Evolutionary conservation across 1,139 yeast genomes (phyloP).

Genomic region (Nakaseomyces bracarensis): DNA sequence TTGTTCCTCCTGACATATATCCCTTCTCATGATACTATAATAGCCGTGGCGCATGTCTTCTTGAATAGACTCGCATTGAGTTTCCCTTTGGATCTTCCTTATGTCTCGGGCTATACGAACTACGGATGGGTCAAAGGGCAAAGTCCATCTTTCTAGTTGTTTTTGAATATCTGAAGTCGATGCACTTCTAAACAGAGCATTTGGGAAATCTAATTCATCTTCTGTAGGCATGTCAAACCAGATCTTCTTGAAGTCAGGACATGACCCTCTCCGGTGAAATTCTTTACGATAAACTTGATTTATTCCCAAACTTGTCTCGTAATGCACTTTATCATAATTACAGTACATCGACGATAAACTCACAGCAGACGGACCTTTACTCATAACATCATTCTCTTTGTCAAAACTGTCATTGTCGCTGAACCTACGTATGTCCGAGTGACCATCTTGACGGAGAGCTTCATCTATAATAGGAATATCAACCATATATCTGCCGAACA

Average conservation of each 20-base stretch:
- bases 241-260: conserved; percentile 15
- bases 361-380: conserved; percentile 13
- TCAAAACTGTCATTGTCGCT: conserved; percentile 10
- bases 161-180: conserved; percentile 44
- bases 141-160: conserved; percentile 31
- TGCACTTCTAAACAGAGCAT: conserved; percentile 22
- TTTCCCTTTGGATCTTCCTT: conserved; percentile 9
- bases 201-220: neutral
- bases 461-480: conserved; percentile 1
- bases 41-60: conserved; percentile 13
- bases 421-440: neutral
- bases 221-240: conserved; percentile 4
- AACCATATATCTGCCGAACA: conserved; percentile 5
- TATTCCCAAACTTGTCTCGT: conserved; percentile 14
- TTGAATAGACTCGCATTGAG: conserved; percentile 10
- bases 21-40: conserved; percentile 9
- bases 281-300: conserved; percentile 22
- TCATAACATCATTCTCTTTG: conserved; percentile 11
- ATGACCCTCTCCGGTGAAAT: conserved; percentile 22
- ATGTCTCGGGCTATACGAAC: conserved; percentile 29
- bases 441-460: neutral
- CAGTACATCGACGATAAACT: conserved; percentile 27
- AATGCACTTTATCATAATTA: conserved; percentile 23
- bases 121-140: conserved; percentile 31
- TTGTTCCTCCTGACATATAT: conserved; percentile 9